Percentiles rank a stretch among this genome's conserved stretches.
These are phyloP conservation scores for Trichoderma sp. DNA, from an alignment of 2,329 filamentous ascomycete species.

Conservation along the genomic window DNA sequence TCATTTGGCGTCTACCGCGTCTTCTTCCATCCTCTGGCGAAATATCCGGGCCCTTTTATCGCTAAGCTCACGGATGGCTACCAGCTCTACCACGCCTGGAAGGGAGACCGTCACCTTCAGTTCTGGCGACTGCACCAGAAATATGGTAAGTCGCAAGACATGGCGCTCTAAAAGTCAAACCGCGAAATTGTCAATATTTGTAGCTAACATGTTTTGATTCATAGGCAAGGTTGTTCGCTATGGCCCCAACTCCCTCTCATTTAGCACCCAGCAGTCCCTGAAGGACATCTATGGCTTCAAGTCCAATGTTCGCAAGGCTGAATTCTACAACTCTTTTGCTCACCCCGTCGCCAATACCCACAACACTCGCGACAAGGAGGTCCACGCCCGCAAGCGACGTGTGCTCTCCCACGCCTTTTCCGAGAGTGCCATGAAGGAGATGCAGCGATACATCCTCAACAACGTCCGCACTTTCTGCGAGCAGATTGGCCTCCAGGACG, in stretches of 20 bases:
- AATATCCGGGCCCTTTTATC: slow-evolving; percentile 63
- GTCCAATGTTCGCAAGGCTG: slow-evolving; percentile 63
- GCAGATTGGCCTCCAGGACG: slow-evolving; percentile 46
- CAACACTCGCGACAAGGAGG: slow-evolving; percentile 65
- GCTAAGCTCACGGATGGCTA: slow-evolving; percentile 63
- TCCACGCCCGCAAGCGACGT: slow-evolving; percentile 68
- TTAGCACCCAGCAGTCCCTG: slow-evolving; percentile 70
- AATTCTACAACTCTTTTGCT: slow-evolving; percentile 72
- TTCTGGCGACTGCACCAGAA: slow-evolving; percentile 68
- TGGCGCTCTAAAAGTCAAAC: not conserved
- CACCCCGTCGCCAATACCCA: slow-evolving; percentile 71
- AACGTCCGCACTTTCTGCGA: slow-evolving; percentile 67
- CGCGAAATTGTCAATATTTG: not conserved
- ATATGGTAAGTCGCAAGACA: slow-evolving; percentile 54
- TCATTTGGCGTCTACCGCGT: slow-evolving; percentile 54
- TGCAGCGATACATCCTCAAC: slow-evolving; percentile 64
- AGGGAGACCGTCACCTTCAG: slow-evolving; percentile 71
- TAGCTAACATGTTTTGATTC: slow-evolving; percentile 1
- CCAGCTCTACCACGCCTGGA: slow-evolving; percentile 71
- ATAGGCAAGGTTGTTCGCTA: slow-evolving; percentile 68
- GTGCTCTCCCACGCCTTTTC: slow-evolving; percentile 72
- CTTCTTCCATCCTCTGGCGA: slow-evolving; percentile 63
- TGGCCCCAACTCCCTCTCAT: slow-evolving; percentile 72
- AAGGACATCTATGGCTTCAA: slow-evolving; percentile 65
- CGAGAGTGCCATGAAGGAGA: slow-evolving; percentile 62